These are phyloP conservation scores for Jamesozyma jinghongensis DNA, from an alignment of 805 yeast species.

Conservation along the genomic window DNA sequence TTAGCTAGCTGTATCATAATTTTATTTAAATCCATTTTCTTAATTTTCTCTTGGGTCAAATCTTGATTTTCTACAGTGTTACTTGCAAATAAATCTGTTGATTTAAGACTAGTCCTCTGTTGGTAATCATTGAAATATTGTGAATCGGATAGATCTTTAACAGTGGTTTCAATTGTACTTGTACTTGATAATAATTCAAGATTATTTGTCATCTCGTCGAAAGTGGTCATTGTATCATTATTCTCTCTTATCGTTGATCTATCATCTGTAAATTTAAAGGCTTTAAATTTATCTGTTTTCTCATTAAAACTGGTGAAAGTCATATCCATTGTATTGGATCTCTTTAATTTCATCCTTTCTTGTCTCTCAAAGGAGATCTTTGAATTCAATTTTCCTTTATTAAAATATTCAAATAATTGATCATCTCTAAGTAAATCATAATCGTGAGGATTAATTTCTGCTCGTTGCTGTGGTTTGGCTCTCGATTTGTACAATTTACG, in stretches of 20 bases:
- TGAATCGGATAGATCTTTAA: background rate
- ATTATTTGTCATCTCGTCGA: background rate
- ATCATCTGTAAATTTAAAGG: background rate
- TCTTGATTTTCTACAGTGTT: background rate
- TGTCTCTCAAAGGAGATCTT: background rate
- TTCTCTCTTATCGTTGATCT: background rate
- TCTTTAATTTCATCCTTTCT: slow-evolving; percentile 4
- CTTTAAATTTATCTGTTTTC: background rate
- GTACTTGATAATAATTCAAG: background rate
- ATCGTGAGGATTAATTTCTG: too few relatives aligned
- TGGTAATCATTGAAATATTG: background rate
- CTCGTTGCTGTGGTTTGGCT: too few relatives aligned
- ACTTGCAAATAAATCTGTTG: background rate
- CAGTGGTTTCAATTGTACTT: background rate
- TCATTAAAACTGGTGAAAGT: slow-evolving; percentile 9
- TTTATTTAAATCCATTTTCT: too few relatives aligned
- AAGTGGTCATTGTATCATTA: background rate
- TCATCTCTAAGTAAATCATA: background rate
- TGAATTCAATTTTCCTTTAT: slow-evolving; percentile 4
- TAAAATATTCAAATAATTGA: slow-evolving; percentile 1
- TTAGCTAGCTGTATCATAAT: background rate
- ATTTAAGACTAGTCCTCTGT: background rate
- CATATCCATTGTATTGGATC: background rate
- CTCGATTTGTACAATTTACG: too few relatives aligned
- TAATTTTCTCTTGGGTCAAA: background rate